phyloP scores from a whole-genome alignment of 2,329 filamentous ascomycete genomes.

The Acephala macrosclerotiorum region DNA sequence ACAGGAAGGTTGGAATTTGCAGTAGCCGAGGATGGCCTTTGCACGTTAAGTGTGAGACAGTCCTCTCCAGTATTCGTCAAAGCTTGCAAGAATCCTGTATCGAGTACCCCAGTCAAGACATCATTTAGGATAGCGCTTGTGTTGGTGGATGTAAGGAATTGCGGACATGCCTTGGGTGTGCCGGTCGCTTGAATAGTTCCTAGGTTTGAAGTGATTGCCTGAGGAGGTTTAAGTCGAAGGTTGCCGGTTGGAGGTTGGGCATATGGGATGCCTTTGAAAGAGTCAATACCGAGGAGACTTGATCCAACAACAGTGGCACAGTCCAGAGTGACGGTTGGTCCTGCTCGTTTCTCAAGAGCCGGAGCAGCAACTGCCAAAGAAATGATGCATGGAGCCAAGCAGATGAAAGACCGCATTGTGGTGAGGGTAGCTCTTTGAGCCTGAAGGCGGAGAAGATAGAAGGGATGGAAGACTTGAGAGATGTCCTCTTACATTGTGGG shows the following conservation, averaged over 20 bases:
- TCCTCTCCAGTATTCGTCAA: conserved; percentile 65
- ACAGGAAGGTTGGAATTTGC: conserved; percentile 67
- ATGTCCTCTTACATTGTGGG: background rate
- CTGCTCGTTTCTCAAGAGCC: conserved; percentile 21
- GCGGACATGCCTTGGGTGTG: conserved; percentile 70
- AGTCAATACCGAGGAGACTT: conserved; percentile 26
- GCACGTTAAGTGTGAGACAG: conserved; percentile 67
- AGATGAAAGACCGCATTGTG: conserved; percentile 23
- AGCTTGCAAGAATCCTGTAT: conserved; percentile 64
- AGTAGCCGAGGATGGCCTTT: conserved; percentile 63
- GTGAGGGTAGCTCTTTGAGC: background rate
- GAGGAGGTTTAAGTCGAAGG: conserved; percentile 74
- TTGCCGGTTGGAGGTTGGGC: conserved; percentile 72
- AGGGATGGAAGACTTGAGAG: background rate
- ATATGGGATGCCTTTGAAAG: conserved; percentile 70
- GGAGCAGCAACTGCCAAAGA: conserved; percentile 24
- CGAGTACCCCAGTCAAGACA: conserved; percentile 57
- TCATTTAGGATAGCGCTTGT: conserved; percentile 47
- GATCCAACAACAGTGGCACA: conserved; percentile 30
- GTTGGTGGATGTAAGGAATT: conserved; percentile 59
- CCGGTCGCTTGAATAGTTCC: conserved; percentile 69
- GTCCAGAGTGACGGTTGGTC: conserved; percentile 18
- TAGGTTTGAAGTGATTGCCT: conserved; percentile 61
- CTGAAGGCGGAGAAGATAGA: background rate
- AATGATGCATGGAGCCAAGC: conserved; percentile 21